These are phyloP conservation scores for Hymenoscyphus infarciens DNA, from an alignment of 2,329 filamentous ascomycete genomes.

Conservation along the genomic window DNA sequence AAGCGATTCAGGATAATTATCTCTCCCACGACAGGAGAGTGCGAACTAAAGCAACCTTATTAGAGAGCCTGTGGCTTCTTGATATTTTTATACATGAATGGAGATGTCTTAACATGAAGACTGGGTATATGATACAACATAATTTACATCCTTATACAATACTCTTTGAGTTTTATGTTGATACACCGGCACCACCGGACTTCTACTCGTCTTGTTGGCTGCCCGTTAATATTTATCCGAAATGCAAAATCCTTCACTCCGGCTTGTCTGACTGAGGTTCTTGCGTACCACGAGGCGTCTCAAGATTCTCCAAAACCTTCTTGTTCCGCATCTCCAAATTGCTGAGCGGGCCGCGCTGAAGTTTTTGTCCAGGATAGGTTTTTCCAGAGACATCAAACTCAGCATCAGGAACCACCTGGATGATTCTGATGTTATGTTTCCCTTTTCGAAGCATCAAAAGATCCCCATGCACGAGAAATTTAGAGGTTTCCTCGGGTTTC, in stretches of 20 bases:
- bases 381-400: slow-evolving; percentile 29
- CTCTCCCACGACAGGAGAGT: not conserved
- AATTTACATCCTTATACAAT: not conserved
- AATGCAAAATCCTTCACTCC: not conserved
- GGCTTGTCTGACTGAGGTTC: not conserved
- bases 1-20: too few relatives aligned
- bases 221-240: not conserved
- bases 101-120: slow-evolving; percentile 3
- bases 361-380: slow-evolving; percentile 12
- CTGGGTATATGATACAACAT: slow-evolving; percentile 4
- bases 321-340: slow-evolving; percentile 10
- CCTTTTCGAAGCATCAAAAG: slow-evolving; percentile 59
- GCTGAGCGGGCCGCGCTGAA: slow-evolving; percentile 6
- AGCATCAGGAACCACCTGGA: slow-evolving; percentile 56
- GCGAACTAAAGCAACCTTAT: not conserved
- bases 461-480: slow-evolving; percentile 57
- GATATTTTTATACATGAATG: not conserved
- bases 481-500: slow-evolving; percentile 53
- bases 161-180: not conserved
- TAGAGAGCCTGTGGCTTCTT: not conserved
- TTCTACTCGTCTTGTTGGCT: not conserved
- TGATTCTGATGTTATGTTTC: slow-evolving; percentile 60
- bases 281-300: not conserved
- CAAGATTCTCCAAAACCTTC: slow-evolving; percentile 10
- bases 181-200: not conserved